Conservation (phyloP, 768 basidiomycete species). For the Lactarius tabidus region DNA sequence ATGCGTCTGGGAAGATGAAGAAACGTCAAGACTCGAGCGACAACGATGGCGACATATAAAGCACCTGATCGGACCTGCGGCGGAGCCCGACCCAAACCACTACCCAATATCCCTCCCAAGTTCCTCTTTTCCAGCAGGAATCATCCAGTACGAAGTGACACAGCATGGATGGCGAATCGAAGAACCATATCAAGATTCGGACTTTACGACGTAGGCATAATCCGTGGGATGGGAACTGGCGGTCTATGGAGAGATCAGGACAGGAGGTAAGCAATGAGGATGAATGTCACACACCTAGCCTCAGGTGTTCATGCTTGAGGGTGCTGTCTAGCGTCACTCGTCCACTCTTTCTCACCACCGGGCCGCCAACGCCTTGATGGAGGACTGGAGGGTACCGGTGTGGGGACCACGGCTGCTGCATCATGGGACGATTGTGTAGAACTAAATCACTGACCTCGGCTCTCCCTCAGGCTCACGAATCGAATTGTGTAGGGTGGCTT, state of each 20-base stretch:
- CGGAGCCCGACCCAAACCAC: conserved; percentile 97
- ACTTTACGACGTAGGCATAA: conserved; percentile 88
- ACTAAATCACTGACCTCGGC: too few relatives aligned
- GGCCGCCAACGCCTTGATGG: too few relatives aligned
- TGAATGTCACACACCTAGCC: conserved; percentile 49
- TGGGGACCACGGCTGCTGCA: too few relatives aligned
- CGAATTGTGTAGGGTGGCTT: too few relatives aligned
- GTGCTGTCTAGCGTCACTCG: too few relatives aligned
- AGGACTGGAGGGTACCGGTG: too few relatives aligned
- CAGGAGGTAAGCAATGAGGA: conserved; percentile 9
- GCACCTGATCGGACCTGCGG: conserved; percentile 93
- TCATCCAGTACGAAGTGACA: conserved; percentile 95
- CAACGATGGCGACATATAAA: conserved; percentile 6
- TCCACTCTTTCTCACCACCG: too few relatives aligned
- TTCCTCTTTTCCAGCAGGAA: conserved; percentile 88
- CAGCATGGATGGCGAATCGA: conserved; percentile 79
- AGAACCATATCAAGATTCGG: conserved; percentile 89
- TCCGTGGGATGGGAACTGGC: conserved; percentile 71
- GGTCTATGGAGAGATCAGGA: conserved; percentile 52
- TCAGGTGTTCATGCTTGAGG: conserved; percentile 68
- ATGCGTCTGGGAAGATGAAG: conserved; percentile 73
- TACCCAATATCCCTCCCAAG: conserved; percentile 95
- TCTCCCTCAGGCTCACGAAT: too few relatives aligned
- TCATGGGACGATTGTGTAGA: too few relatives aligned
- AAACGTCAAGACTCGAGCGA: neutral